Base-by-base conservation (phyloP, 2,329 filamentous ascomycete genomes). In the Nigrograna mackinnonii region DNA sequence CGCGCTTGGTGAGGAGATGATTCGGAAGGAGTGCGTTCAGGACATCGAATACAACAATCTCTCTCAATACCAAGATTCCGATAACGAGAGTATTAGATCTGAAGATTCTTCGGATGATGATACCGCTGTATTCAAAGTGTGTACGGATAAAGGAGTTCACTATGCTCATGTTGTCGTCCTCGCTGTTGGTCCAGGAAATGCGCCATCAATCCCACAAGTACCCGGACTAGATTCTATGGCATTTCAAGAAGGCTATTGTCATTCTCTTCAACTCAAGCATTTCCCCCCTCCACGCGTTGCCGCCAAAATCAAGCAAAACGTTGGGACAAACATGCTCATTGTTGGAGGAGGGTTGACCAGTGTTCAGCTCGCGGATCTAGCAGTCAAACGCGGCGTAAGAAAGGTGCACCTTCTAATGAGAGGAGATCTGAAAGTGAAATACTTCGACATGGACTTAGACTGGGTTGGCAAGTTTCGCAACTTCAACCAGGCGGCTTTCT, bases 381-480 rank as follows among this genome's bases (percentile, higher is more conserved):
- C 82, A 1, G 69, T 91, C 43, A 77, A 79, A 6, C 75, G 76
- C 18, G 85, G 86, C 0, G 83, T 89, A 1, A 77, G 72, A 1
- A 86, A 83, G 48, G 83, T 91, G 0, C 87, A 79, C 74, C 79
- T 87, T 38, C 59, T 92, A 19, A 84, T 91, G 79, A 78, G 89
- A 22, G 74, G 77, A 37, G 71, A 52, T 60, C 70, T 71, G 50
- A 79, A 79, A 52, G 77, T 89, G 37, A 92, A 92, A 66, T 84
- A 86, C 45, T 92, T 92, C 51, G 89, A 92, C 54, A 78, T 92
- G 18, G 81, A 84, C 43, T 75, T 92, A 2, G 78, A 80, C 35
- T 94, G 89, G 89, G 86, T 92, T 66, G 86, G 85, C 7, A 92
- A 92, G 62, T 92, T 87, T 65, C 83, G 85, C 42, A 92, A 92